These are phyloP conservation scores for Monascus ruber DNA, from an alignment of 2,329 filamentous ascomycete species.

Conservation along the genomic window DNA sequence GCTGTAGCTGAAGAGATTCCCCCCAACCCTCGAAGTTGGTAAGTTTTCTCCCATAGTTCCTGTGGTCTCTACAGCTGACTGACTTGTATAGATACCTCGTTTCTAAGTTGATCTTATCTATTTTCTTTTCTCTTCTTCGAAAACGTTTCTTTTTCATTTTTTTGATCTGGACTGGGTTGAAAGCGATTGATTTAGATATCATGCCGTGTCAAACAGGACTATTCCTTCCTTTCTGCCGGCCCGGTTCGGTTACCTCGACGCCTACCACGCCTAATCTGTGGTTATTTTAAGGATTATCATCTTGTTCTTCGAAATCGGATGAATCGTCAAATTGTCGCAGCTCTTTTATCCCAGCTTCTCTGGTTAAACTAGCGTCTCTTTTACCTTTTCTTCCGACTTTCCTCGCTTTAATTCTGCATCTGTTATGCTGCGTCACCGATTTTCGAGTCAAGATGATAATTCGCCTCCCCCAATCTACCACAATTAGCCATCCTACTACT, in stretches of 20 bases:
- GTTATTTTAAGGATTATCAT: neutral
- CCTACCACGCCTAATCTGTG: constrained; percentile 2
- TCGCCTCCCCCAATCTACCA: too few relatives aligned
- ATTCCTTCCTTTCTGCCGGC: constrained; percentile 4
- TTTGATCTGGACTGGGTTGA: constrained; percentile 1
- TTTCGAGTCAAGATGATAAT: too few relatives aligned
- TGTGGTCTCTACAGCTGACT: too few relatives aligned
- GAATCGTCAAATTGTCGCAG: neutral
- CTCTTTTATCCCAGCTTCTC: neutral
- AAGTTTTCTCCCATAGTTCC: neutral
- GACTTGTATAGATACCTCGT: too few relatives aligned
- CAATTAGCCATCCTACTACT: too few relatives aligned
- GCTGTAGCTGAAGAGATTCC: constrained; percentile 41
- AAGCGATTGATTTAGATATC: constrained; percentile 5
- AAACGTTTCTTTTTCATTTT: neutral
- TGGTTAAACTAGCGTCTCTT: neutral
- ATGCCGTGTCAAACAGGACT: constrained; percentile 5
- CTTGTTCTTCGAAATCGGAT: constrained; percentile 1
- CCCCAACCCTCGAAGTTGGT: neutral
- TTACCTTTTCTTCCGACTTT: constrained; percentile 1
- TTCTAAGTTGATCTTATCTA: too few relatives aligned
- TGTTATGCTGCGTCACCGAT: too few relatives aligned
- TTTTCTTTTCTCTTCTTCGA: too few relatives aligned
- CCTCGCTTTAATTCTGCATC: constrained; percentile 1
- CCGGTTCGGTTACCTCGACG: neutral